These are phyloP conservation scores for Aspergillus funiculosus DNA, from an alignment of 495 filamentous ascomycete species.

Conservation along the genomic window DNA sequence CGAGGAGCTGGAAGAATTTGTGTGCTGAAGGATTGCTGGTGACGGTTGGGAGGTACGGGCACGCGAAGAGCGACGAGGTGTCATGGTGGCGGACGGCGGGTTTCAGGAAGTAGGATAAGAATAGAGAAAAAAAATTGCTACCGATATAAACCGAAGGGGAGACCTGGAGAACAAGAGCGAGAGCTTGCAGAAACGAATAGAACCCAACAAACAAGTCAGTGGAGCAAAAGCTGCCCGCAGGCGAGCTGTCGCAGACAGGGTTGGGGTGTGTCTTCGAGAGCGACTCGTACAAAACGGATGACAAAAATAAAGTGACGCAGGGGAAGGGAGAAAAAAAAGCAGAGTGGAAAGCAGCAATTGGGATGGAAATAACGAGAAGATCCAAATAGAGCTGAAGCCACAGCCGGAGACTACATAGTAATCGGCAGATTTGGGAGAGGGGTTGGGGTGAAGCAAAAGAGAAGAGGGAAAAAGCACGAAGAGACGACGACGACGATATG, in stretches of 20 bases:
- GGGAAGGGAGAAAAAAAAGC: constrained; percentile 22
- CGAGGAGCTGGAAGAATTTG: constrained; percentile 72
- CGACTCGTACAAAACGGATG: constrained; percentile 13
- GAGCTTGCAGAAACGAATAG: background rate
- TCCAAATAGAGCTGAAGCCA: constrained; percentile 31
- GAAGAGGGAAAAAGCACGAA: constrained; percentile 24
- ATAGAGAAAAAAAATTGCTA: no score
- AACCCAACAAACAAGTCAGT: background rate
- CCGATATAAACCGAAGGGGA: no score
- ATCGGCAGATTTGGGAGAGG: constrained; percentile 28
- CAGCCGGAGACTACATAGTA: constrained; percentile 44
- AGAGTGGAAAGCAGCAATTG: constrained; percentile 28
- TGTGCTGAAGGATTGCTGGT: constrained; percentile 59
- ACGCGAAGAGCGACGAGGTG: constrained; percentile 86
- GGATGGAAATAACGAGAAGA: constrained; percentile 18
- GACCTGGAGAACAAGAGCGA: no score
- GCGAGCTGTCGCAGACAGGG: constrained; percentile 28
- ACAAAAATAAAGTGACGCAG: constrained; percentile 15
- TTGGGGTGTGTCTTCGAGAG: constrained; percentile 13
- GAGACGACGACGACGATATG: constrained; percentile 20
- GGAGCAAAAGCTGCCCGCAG: constrained; percentile 17
- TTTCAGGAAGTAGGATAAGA: constrained; percentile 9
- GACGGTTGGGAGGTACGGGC: constrained; percentile 76
- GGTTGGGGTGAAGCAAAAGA: constrained; percentile 31
- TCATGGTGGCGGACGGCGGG: constrained; percentile 38